Conservation (phyloP, 2,329 filamentous ascomycete species). For the Diplodia scrobiculata region DNA sequence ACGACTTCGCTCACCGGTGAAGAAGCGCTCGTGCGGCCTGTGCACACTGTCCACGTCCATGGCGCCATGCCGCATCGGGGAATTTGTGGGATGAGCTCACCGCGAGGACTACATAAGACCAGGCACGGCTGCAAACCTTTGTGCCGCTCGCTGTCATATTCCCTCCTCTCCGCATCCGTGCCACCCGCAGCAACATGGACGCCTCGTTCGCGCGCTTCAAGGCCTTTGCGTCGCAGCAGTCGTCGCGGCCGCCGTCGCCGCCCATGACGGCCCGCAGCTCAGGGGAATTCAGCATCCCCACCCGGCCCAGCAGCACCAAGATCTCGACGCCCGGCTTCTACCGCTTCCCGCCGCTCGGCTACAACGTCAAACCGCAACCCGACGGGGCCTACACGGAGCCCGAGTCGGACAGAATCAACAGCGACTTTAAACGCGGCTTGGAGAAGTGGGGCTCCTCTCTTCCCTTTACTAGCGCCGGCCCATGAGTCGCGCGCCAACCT, state of each 20-base stretch:
- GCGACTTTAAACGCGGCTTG: slow-evolving; percentile 8
- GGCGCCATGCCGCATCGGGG: slow-evolving; percentile 2
- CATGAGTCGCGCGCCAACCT: background rate
- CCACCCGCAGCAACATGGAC: background rate
- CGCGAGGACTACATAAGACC: background rate
- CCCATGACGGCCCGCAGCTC: background rate
- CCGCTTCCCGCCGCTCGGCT: slow-evolving; percentile 2
- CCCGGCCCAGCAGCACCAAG: background rate
- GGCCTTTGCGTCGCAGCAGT: background rate
- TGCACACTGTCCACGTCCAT: slow-evolving; percentile 9
- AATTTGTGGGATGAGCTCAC: slow-evolving; percentile 8
- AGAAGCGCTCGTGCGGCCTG: slow-evolving; percentile 6
- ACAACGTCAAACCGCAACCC: slow-evolving; percentile 3
- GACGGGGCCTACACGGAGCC: slow-evolving; percentile 3
- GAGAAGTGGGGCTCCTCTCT: slow-evolving; percentile 2
- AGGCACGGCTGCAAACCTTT: background rate
- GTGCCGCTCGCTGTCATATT: background rate
- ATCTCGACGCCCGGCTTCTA: slow-evolving; percentile 2
- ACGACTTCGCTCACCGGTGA: background rate
- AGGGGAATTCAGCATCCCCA: background rate
- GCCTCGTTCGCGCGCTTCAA: background rate
- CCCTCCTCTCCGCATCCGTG: background rate
- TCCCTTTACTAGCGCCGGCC: background rate
- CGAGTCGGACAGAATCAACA: slow-evolving; percentile 1
- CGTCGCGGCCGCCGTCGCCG: background rate